Conservation (phyloP, 129 eudicot genomes). For the Erigeron canadensis region DNA sequence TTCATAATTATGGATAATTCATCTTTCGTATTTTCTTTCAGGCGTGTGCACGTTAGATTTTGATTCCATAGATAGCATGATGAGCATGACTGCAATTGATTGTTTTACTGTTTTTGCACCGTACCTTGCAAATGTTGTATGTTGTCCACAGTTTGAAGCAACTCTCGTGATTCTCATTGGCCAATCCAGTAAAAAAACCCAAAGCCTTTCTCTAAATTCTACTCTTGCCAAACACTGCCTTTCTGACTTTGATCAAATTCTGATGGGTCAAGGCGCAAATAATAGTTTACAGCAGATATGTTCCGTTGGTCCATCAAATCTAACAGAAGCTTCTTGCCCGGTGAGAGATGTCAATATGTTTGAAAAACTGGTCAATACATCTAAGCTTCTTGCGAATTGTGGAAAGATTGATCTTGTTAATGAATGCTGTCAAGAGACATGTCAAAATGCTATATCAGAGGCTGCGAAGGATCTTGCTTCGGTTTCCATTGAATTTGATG, state of each 20-base stretch:
- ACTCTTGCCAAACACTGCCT: constrained; percentile 71
- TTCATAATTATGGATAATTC: background rate
- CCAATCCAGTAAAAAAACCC: constrained; percentile 73
- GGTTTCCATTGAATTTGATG: constrained; percentile 51
- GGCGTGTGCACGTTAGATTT: constrained; percentile 78
- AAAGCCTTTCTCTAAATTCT: constrained; percentile 63
- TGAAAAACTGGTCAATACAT: constrained; percentile 66
- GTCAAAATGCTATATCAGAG: constrained; percentile 80
- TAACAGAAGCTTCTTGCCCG: constrained; percentile 91
- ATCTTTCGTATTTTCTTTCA: constrained; percentile 24
- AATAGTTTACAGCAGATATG: constrained; percentile 68
- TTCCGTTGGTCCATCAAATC: constrained; percentile 59
- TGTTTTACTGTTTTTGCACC: constrained; percentile 89
- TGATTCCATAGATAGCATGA: constrained; percentile 55
- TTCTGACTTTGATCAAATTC: constrained; percentile 70
- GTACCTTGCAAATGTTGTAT: constrained; percentile 80
- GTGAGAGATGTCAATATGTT: constrained; percentile 74
- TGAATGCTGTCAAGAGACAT: constrained; percentile 87
- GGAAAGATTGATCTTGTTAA: constrained; percentile 79
- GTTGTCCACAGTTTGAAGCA: constrained; percentile 94
- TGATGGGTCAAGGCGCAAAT: constrained; percentile 88
- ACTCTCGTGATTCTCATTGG: constrained; percentile 80
- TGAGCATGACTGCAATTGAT: constrained; percentile 74
- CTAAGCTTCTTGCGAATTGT: constrained; percentile 72
- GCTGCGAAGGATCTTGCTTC: constrained; percentile 69